Evolutionary conservation across 768 basidiomycete species (phyloP), one percentile per base, ranked within the genome.

Genomic region (Coprinopsis marcescibilis): DNA sequence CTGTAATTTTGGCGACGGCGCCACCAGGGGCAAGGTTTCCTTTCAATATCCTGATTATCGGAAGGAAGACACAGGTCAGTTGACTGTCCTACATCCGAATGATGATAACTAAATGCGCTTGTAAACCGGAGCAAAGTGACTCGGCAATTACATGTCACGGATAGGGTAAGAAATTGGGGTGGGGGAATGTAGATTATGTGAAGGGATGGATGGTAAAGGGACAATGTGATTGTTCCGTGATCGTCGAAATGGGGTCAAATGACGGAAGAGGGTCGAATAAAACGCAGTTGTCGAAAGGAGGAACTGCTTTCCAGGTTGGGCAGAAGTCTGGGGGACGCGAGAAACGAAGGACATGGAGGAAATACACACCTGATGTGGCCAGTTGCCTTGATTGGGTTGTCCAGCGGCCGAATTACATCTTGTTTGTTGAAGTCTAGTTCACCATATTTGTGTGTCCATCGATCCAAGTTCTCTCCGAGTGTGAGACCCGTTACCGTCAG

Each of bases 1-100:
- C 93, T 6, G 93, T 96, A 54, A 96, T 91, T 68, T 97, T 97
- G 27, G 90, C 87, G 21, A 97, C 91, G n/a, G 92, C 89, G 36
- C 94, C 93, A 20, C 90, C 90, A 12, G 93, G 92, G 1, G 93
- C 93, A 21, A 97, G 78, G 64, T 94, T 93, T 36, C 93, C 93
- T 54, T 80, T 84, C 49, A 97, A 72, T 55, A 97, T 93, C 51
- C 91, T 93, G 61, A 11, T 46, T 48, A 19, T 45, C 20, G 17
- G 20, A 40, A 20, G 25, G 8, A 40, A 40, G 8, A 44, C 37
- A 52, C 36, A 11, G 25, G 38, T 54, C 46, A 52, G 51, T 41
- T 48, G 24, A 52, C 39, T 38, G 37, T 19, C 26, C 40, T 51
- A 47, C 46, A 55, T 49, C 45, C 47, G 52, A 33, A 43, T 24